Percentiles rank a stretch among this genome's conserved stretches.
phyloP scores from a whole-genome alignment of 208 protist species.

The Herpetomonas tarakana region DNA sequence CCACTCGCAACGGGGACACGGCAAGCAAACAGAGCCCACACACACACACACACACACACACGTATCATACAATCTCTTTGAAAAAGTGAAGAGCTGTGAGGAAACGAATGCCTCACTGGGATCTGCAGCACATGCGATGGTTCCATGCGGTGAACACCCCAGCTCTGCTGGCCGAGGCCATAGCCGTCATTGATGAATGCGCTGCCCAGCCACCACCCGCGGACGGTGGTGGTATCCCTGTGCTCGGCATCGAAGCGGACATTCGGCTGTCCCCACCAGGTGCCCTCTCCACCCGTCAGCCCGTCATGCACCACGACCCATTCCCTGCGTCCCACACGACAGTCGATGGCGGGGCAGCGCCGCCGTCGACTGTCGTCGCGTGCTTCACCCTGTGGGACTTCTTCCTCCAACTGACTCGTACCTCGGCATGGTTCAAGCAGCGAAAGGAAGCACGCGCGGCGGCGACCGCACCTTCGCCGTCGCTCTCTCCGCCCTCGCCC shows the following conservation, averaged over 20 bases:
- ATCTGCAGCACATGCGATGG: constrained; percentile 16
- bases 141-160: constrained; percentile 35
- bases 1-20: too few species aligned
- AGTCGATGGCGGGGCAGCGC: neutral
- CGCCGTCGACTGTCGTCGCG: too few species aligned
- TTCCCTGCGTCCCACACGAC: constrained; percentile 2
- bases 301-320: constrained; percentile 33
- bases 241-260: constrained; percentile 42
- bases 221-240: neutral
- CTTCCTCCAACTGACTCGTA: constrained; percentile 6
- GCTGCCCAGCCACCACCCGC: neutral
- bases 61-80: too few species aligned
- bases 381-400: constrained; percentile 8
- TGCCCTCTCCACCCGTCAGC: constrained; percentile 1
- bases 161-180: constrained; percentile 3
- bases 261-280: constrained; percentile 20
- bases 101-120: too few species aligned
- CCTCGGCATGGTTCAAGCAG: constrained; percentile 15
- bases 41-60: too few species aligned
- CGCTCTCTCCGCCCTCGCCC: too few species aligned
- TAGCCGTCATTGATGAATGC: constrained; percentile 1
- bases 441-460: too few species aligned
- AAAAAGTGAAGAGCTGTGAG: too few species aligned
- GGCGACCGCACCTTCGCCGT: too few species aligned
- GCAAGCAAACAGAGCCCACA: too few species aligned